A percentile compares a stretch with the other conserved stretches of the same genome.
phyloP scores from a whole-genome alignment of 2,329 filamentous ascomycete species.

The Fusarium clavum region DNA sequence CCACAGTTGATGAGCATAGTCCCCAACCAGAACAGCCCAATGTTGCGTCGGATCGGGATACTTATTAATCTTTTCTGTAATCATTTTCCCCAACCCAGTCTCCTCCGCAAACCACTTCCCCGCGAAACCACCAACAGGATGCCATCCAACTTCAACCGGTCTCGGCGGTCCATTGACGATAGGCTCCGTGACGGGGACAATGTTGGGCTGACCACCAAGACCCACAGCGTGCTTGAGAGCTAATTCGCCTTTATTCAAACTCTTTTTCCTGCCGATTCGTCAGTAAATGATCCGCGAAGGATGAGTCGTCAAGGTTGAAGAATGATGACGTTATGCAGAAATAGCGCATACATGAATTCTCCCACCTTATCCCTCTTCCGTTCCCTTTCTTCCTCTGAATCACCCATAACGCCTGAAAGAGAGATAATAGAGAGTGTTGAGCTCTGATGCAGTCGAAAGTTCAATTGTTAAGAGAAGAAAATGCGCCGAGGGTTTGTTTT shows the following conservation, averaged over 20 bases:
- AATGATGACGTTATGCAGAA: conserved; percentile 10
- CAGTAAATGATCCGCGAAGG: neutral
- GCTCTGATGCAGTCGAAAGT: neutral
- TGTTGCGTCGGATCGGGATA: conserved; percentile 71
- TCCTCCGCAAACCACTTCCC: conserved; percentile 70
- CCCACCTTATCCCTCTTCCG: conserved; percentile 50
- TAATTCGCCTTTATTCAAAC: conserved; percentile 51
- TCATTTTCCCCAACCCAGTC: conserved; percentile 66
- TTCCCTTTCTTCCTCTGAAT: conserved; percentile 37
- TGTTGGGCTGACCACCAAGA: conserved; percentile 50
- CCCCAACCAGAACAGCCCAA: conserved; percentile 68
- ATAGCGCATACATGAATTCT: conserved; percentile 50
- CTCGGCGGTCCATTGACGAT: conserved; percentile 48
- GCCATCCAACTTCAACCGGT: conserved; percentile 66
- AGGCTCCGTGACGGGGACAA: conserved; percentile 47
- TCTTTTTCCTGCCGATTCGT: conserved; percentile 45
- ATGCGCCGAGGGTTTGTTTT: neutral
- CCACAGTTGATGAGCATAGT: conserved; percentile 68
- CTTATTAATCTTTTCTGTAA: conserved; percentile 64
- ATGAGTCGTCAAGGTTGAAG: neutral
- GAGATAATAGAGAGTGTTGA: fast-evolving
- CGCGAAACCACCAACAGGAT: conserved; percentile 66
- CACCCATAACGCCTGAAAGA: conserved; percentile 7
- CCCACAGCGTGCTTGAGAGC: conserved; percentile 53
- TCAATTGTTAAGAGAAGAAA: neutral